Evolutionary conservation across 164 flowering plant species (phyloP).

Genomic region (Malania oleifera): DNA sequence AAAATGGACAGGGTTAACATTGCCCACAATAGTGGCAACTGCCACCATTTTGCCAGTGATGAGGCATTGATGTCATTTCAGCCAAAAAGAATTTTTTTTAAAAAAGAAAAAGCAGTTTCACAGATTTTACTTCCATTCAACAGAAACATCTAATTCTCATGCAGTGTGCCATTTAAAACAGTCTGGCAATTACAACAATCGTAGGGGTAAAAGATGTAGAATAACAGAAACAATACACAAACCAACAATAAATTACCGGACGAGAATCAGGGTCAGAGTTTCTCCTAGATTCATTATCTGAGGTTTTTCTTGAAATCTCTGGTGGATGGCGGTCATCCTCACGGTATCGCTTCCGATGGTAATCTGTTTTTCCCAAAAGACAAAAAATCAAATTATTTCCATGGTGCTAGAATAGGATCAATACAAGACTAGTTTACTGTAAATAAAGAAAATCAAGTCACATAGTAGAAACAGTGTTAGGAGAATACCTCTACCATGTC

Average conservation of each 20-base stretch:
- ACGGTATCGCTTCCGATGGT: constrained; percentile 62
- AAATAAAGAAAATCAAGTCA: background rate
- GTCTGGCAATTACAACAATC: background rate
- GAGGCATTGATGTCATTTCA: too few species aligned
- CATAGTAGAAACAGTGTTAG: background rate
- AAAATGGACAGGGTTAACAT: background rate
- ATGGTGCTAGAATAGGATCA: background rate
- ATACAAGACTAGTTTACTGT: background rate
- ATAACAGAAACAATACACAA: background rate
- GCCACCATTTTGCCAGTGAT: background rate
- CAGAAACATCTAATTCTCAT: too few species aligned
- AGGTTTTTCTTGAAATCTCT: constrained; percentile 54
- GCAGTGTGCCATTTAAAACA: background rate
- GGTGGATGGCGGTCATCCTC: constrained; percentile 75
- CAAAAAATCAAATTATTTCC: constrained; percentile 1
- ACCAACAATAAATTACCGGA: constrained; percentile 44
- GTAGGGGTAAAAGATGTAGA: background rate
- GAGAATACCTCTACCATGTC: constrained; percentile 66
- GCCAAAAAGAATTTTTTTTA: too few species aligned
- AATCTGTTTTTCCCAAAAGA: constrained; percentile 36
- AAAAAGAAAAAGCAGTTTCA: too few species aligned
- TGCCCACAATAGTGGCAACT: background rate
- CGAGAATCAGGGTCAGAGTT: constrained; percentile 70
- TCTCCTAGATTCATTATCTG: constrained; percentile 54
- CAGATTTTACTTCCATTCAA: too few species aligned